phyloP scores from a whole-genome alignment of 75 land plant species.

The Pinus taeda region DNA sequence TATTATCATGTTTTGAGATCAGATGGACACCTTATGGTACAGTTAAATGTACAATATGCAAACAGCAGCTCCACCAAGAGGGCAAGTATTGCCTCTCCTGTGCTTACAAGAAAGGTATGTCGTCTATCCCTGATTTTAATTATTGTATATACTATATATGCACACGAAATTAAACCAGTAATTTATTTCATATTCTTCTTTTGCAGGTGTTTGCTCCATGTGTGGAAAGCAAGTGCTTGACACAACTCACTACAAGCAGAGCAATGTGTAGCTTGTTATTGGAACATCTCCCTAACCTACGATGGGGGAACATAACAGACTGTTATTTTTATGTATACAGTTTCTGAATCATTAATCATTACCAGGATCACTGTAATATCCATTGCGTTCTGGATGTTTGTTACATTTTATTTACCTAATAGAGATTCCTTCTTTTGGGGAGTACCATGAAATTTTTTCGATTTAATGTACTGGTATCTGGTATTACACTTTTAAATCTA shows the following conservation, averaged over 20 bases:
- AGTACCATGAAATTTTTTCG: no score
- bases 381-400: no score
- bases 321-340: background rate
- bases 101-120: conserved; percentile 86
- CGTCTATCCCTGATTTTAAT: background rate
- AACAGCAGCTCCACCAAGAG: conserved; percentile 96
- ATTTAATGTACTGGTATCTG: no score
- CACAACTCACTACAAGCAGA: conserved; percentile 89
- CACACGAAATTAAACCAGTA: no score
- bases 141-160: background rate
- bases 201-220: conserved; percentile 97
- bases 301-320: background rate
- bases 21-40: conserved; percentile 94
- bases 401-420: no score
- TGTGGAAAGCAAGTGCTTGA: conserved; percentile 99
- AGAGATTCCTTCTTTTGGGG: no score
- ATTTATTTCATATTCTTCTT: conserved; percentile 1
- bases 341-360: background rate
- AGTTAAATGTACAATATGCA: conserved; percentile 94
- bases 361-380: no score
- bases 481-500: no score
- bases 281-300: background rate
- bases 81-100: conserved; percentile 95
- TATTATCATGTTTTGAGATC: background rate
- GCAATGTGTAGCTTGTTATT: conserved; percentile 57